Base-by-base conservation (phyloP, 441 rosid species). In the Theobroma grandiflorum region DNA sequence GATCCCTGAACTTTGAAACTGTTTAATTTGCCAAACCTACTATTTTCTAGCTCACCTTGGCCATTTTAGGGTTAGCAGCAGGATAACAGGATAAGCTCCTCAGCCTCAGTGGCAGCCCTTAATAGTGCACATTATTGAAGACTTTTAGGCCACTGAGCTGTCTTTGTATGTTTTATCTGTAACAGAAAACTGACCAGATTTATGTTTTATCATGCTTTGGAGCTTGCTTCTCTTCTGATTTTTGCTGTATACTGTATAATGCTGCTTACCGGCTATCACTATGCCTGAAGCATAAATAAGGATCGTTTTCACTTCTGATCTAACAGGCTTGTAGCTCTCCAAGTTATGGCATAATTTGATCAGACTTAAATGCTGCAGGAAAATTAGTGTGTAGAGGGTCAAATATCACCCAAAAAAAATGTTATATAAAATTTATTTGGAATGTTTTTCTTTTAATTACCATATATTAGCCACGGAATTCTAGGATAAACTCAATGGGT, bases 71-170 rank as follows among this genome's bases (percentile, higher is more conserved):
- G 15, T 69, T 40, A 47, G 40, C 58, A 47, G n/a, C 47, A 70
- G 43, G 20, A 45, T 45, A 49, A 70, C 12, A 67, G 52, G 74
- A 49, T 12, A 70, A 70, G 57, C 20, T 15, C 20, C 20, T 15
- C 20, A 35, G 26, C 62, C 62, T 72, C 33, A 69, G 31, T 4
- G 20, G 75, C 14, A 40, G 62, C n/a, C 59, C 53, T 26, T 61
- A 43, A 8, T 55, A 10, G 8, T 75, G 26, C 26, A 6, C 3
- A 20, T 35, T 76, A 37, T 35, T 35, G 66, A 45, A 22, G 50
- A 33, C 20, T 72, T 72, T 50, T 35, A 69, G 74, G 74, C 74
- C 58, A 47, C 11, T 26, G 53, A 47, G 58, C 57, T 47, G 74
- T 69, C 12, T 69, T 26, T 69, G 7, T 12, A 7, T 45, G 38